Evolutionary conservation across 805 yeast genomes (phyloP), one percentile per base, ranked within the genome.

Genomic region (Pichia phayaonensis): DNA sequence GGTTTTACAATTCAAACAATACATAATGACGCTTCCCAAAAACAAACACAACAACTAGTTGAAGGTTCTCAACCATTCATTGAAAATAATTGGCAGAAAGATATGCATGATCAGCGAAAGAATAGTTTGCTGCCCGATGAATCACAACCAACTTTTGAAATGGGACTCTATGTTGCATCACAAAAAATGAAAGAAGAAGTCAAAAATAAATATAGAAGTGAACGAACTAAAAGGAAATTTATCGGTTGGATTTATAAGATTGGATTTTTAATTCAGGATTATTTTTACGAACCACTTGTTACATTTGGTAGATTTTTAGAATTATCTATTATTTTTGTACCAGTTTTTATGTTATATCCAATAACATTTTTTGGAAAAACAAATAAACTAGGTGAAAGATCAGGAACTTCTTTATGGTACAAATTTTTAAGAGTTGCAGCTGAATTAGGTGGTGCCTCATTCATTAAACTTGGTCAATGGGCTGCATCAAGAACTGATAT

Each of bases 401-500:
- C 74, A 3, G 96, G 96, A 0, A 77, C 86, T 1, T 58, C 75
- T 20, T 40, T 80, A 21, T 92, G 97, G 97, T 90, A 77, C 66
- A 67, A 68, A 48, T 67, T 80, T 44, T 68, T 92, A 21, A 74
- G 88, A 45, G 66, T 76, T 63, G 70, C 84, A 1, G 79, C 94
- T 51, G 96, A 92, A 65, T 54, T 72, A 18, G 97, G 96, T 0
- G 99, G 99, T 0, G 96, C 98, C 3, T 84, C 96, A 4, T 94
- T 86, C 63, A 82, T 86, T 50, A 86, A 88, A 66, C 75, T 94
- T 51, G 99, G 98, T 4, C 99, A 94, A 70, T 94, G 99, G 99
- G 99, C 99, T 0, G 97, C 97, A 2, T 86, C 96, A 12, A 78
- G 99, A 66, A 87, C 95, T 0, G 99, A 94, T 67, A 84, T 94